Percentiles rank a stretch among this genome's conserved stretches.
Evolutionary conservation across 257 asterid genomes (phyloP).

Genomic region (Fraxinus pennsylvanica): DNA sequence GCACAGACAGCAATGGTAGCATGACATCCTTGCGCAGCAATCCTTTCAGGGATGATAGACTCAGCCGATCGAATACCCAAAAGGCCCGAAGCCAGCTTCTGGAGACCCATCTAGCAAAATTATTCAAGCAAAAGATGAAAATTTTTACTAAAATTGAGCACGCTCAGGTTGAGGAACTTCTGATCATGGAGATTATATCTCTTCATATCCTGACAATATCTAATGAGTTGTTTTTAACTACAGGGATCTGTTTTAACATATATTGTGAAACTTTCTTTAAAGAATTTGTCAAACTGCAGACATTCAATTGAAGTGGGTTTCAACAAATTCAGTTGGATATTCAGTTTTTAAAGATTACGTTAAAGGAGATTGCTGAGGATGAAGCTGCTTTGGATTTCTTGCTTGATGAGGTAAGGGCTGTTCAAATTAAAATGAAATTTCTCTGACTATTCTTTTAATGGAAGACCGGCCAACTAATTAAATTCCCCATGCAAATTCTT

Average conservation of each 20-base stretch:
- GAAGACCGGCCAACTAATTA: neutral
- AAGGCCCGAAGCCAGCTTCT: slow-evolving; percentile 95
- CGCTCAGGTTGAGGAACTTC: slow-evolving; percentile 69
- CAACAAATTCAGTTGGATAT: slow-evolving; percentile 96
- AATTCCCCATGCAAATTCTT: neutral
- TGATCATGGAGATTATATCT: slow-evolving; percentile 14
- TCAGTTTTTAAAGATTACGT: slow-evolving; percentile 67
- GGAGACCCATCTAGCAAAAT: slow-evolving; percentile 92
- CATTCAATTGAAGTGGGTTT: slow-evolving; percentile 89
- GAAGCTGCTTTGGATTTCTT: slow-evolving; percentile 93
- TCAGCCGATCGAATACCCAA: slow-evolving; percentile 73
- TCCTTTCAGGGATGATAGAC: slow-evolving; percentile 80
- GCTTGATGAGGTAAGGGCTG: slow-evolving; percentile 78
- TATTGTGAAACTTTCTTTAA: slow-evolving; percentile 72
- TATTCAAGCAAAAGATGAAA: slow-evolving; percentile 95
- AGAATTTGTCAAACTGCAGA: slow-evolving; percentile 85
- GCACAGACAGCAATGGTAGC: slow-evolving; percentile 90
- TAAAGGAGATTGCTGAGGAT: slow-evolving; percentile 77
- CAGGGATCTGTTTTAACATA: slow-evolving; percentile 87
- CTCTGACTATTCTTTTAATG: neutral
- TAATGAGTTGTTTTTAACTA: slow-evolving; percentile 23
- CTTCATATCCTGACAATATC: slow-evolving; percentile 5
- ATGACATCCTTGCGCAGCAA: slow-evolving; percentile 90
- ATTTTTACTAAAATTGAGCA: slow-evolving; percentile 81
- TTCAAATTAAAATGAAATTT: neutral